Evolutionary conservation across 129 eudicot genomes (phyloP).

Genomic region (Artemisia argyi): DNA sequence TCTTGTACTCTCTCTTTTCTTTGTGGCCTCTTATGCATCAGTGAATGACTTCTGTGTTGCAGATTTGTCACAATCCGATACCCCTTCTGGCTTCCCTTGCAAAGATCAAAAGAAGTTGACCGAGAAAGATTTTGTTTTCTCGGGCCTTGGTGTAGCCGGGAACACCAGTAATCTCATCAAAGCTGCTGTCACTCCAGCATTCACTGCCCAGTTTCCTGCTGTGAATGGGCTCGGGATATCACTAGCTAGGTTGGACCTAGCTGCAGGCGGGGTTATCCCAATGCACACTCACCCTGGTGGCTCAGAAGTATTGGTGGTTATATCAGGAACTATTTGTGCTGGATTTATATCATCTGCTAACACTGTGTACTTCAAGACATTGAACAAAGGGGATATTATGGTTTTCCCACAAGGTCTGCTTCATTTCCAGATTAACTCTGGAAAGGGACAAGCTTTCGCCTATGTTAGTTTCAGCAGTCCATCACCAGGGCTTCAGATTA

Average conservation of each 20-base stretch:
- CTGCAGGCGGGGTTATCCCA: slow-evolving; percentile 79
- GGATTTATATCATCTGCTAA: slow-evolving; percentile 82
- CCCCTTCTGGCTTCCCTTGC: slow-evolving; percentile 84
- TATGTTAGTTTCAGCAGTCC: slow-evolving; percentile 71
- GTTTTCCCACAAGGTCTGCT: slow-evolving; percentile 88
- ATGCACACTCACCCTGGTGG: slow-evolving; percentile 94
- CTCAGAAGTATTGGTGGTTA: slow-evolving; percentile 65
- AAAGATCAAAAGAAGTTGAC: slow-evolving; percentile 50
- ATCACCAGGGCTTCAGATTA: slow-evolving; percentile 79
- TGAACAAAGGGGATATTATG: slow-evolving; percentile 78
- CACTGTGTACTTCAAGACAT: slow-evolving; percentile 49
- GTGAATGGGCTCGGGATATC: slow-evolving; percentile 84
- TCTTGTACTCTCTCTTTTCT: slow-evolving; percentile 41
- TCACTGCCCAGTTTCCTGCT: slow-evolving; percentile 71
- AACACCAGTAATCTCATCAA: slow-evolving; percentile 72
- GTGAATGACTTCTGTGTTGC: slow-evolving; percentile 89
- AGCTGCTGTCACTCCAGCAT: slow-evolving; percentile 94
- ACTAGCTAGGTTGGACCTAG: slow-evolving; percentile 70
- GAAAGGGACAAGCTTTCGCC: slow-evolving; percentile 44
- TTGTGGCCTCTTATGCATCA: slow-evolving; percentile 48
- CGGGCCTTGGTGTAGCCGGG: slow-evolving; percentile 60
- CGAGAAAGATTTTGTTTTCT: slow-evolving; percentile 58
- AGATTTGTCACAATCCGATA: slow-evolving; percentile 42
- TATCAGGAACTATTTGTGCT: slow-evolving; percentile 75
- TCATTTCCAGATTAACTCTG: slow-evolving; percentile 83